phyloP scores from a whole-genome alignment of 208 protist species.

The Tritrichomonas foetus region DNA sequence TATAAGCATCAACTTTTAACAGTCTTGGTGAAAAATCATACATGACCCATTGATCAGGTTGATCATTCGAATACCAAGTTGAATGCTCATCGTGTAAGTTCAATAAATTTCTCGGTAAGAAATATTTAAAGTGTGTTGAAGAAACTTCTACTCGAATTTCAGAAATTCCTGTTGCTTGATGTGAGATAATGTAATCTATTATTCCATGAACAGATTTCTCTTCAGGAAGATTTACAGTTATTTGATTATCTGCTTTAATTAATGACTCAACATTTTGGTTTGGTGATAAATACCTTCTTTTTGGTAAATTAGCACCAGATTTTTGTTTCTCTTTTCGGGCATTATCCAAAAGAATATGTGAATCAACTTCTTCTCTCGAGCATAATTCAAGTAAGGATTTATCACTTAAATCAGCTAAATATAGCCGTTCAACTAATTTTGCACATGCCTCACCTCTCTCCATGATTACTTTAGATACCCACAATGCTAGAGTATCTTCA shows the following conservation, averaged over 20 bases:
- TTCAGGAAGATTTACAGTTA: background rate
- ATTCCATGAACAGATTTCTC: background rate
- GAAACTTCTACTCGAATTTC: slow-evolving; percentile 1
- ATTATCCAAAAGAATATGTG: background rate
- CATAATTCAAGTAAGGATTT: background rate
- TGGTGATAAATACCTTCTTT: background rate
- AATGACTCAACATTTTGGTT: background rate
- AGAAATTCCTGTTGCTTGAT: background rate
- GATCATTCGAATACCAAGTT: background rate
- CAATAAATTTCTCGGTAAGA: background rate
- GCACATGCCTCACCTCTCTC: background rate
- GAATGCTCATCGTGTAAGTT: background rate
- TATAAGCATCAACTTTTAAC: background rate
- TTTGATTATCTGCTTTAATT: background rate
- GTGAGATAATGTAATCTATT: background rate
- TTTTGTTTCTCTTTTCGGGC: background rate
- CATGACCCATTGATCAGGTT: background rate
- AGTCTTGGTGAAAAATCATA: background rate
- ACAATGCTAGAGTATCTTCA: background rate
- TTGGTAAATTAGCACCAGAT: background rate
- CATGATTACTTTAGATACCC: background rate
- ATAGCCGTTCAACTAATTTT: background rate
- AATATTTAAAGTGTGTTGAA: slow-evolving; percentile 25
- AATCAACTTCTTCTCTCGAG: background rate
- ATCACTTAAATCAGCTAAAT: background rate